Evolutionary conservation across 2,329 filamentous ascomycete genomes (phyloP).

Genomic region (Tolypocladium tropicale): DNA sequence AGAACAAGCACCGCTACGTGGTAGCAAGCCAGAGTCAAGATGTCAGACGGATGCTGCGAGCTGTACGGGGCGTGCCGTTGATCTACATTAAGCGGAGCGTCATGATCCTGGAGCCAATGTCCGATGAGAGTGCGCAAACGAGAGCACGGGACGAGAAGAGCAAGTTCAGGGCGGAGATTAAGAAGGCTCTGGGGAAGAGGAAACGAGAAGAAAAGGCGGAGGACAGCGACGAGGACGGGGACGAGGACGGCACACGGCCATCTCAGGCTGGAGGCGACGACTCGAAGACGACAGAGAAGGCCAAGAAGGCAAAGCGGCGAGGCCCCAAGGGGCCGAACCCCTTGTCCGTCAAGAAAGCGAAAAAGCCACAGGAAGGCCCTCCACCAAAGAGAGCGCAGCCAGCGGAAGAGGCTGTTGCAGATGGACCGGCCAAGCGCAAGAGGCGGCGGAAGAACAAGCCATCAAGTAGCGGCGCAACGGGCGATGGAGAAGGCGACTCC

Average conservation of each 20-base stretch:
- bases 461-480: conserved; percentile 6
- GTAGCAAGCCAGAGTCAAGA: conserved; percentile 63
- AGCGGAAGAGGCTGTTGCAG: conserved; percentile 10
- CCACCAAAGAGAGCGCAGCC: conserved; percentile 20
- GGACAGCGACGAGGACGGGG: conserved; percentile 24
- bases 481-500: conserved; percentile 5
- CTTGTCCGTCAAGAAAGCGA: conserved; percentile 58
- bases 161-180: conserved; percentile 65
- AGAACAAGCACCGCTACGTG: conserved; percentile 71
- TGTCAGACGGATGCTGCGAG: conserved; percentile 52
- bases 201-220: conserved; percentile 37
- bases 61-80: conserved; percentile 62
- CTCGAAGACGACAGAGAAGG: conserved; percentile 24
- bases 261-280: conserved; percentile 16
- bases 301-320: conserved; percentile 46
- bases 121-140: conserved; percentile 50
- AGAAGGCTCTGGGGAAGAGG: conserved; percentile 37
- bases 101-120: conserved; percentile 65
- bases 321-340: conserved; percentile 64
- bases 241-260: conserved; percentile 22
- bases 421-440: conserved; percentile 19
- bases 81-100: conserved; percentile 73
- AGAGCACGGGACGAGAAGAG: conserved; percentile 59
- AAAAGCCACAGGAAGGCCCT: conserved; percentile 31
- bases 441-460: conserved; percentile 20